Conservation (phyloP, 306 rosid species). For the Glycyrrhiza uralensis region DNA sequence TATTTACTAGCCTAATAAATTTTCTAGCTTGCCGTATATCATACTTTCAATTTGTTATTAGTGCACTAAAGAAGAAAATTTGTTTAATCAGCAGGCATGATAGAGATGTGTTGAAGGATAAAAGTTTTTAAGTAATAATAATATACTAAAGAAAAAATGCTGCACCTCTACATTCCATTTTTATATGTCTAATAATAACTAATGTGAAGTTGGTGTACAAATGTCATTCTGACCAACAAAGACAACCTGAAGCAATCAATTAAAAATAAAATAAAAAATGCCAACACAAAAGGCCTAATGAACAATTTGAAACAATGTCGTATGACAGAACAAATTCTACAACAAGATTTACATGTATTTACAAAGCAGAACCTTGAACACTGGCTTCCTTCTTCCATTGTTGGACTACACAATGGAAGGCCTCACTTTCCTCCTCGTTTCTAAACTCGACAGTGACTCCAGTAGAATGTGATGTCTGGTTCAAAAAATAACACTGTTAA, state of each 20-base stretch:
- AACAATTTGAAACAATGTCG: background rate
- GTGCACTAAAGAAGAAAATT: background rate
- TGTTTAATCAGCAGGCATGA: background rate
- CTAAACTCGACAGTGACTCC: slow-evolving; percentile 66
- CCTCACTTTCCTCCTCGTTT: slow-evolving; percentile 68
- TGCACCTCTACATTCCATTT: background rate
- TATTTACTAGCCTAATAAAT: background rate
- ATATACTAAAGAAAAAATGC: background rate
- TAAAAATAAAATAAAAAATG: background rate
- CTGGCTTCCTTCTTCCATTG: slow-evolving; percentile 60
- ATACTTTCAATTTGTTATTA: background rate
- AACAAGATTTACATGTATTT: slow-evolving; percentile 1
- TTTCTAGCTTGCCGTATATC: background rate
- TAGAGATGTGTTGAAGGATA: background rate
- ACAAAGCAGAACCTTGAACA: slow-evolving; percentile 59
- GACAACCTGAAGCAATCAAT: background rate
- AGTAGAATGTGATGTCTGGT: slow-evolving; percentile 58
- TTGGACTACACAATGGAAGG: slow-evolving; percentile 67
- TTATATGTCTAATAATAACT: background rate
- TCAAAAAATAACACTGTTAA: slow-evolving; percentile 37
- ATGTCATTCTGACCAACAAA: background rate
- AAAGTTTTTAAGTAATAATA: background rate
- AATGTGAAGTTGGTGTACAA: background rate
- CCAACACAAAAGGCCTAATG: background rate
- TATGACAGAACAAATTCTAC: background rate